Base-by-base conservation (phyloP, 2,329 filamentous ascomycete species). In the Penicillium glabrum region DNA sequence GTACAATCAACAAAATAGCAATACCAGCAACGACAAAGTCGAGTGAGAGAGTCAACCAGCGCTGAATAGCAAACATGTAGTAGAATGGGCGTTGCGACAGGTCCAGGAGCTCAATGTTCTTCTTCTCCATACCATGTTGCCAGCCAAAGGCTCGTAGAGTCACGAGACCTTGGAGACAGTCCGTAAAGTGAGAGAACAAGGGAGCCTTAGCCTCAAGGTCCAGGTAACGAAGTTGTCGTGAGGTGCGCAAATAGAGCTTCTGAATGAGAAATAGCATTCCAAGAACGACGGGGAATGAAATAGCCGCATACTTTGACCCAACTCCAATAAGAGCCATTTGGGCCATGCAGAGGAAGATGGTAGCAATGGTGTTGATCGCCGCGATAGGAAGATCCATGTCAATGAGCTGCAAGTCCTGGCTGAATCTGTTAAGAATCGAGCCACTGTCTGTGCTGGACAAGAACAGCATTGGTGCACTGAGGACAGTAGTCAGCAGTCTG, bases 181-280 rank as follows among this genome's bases (percentile, higher is more conserved):
- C 83, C 23, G 81, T 75, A 61, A 86, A 86, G 57, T 86, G 75
- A 16, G 77, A 82, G 72, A 83, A 86, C 0, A 87, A 71, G 0
- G 84, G 84, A 1, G 81, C 80, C 61, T 87, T 86, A 1, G 82
- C 79, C 66, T 88, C 86, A 1, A 88, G 77, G 46, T 88, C 85
- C 11, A 88, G 68, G 21, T 86, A 76, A 48, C 85, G 78, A 8
- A 88, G 67, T 66, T 88, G 85, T 0, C 84, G 74, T 0, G 84
- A 86, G 0, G 85, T 88, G 0, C 82, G 77, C 2, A 88, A 75
- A 61, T 88, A 88, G 48, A 85, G 78, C 51, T 76, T 81, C 59
- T 86, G 84, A 0, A 87, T 68, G 2, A 75, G 57, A 53, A 80
- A 86, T 1, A 86, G 58, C 0, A 79, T 58, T 0, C 64, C 69